Percentiles rank a stretch among this genome's conserved stretches.
Conservation (phyloP, 1,139 yeast genomes). For the Hyphopichia khmerensis region DNA sequence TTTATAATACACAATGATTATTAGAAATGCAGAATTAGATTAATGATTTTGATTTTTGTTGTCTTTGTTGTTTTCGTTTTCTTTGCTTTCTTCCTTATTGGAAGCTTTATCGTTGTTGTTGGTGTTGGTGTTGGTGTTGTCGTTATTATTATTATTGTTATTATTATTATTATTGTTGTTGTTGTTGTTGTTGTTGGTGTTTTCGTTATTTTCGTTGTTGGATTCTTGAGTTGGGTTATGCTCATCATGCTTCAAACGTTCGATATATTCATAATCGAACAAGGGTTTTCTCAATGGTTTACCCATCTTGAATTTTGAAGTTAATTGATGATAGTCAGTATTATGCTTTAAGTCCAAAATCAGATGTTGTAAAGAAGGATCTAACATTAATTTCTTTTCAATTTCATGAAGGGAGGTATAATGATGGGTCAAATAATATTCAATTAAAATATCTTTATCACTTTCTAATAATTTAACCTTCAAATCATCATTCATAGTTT, state of each 20-base stretch:
- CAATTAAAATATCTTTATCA: slow-evolving; percentile 37
- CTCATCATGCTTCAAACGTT: slow-evolving; percentile 11
- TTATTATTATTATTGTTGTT: neutral
- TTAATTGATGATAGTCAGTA: slow-evolving; percentile 20
- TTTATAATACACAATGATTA: too few relatives aligned
- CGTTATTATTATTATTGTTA: neutral
- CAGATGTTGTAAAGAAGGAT: slow-evolving; percentile 18
- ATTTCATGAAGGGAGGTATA: slow-evolving; percentile 34
- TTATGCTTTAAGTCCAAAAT: slow-evolving; percentile 16
- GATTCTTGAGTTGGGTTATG: neutral
- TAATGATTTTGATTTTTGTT: too few relatives aligned
- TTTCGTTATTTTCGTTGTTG: neutral
- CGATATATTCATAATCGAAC: slow-evolving; percentile 29
- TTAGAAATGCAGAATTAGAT: too few relatives aligned
- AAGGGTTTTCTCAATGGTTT: slow-evolving; percentile 29
- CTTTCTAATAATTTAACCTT: slow-evolving; percentile 27
- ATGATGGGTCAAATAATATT: slow-evolving; percentile 40
- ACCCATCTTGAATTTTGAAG: slow-evolving; percentile 25
- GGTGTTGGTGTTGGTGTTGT: neutral
- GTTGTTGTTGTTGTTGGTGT: neutral
- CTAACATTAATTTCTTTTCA: slow-evolving; percentile 29
- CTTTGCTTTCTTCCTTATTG: neutral
- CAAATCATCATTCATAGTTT: slow-evolving; percentile 22
- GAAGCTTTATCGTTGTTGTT: neutral
- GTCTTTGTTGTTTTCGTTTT: neutral